Evolutionary conservation across 768 basidiomycete genomes (phyloP), one percentile per base, ranked within the genome.

Genomic region (Termitomyces sp.): DNA sequence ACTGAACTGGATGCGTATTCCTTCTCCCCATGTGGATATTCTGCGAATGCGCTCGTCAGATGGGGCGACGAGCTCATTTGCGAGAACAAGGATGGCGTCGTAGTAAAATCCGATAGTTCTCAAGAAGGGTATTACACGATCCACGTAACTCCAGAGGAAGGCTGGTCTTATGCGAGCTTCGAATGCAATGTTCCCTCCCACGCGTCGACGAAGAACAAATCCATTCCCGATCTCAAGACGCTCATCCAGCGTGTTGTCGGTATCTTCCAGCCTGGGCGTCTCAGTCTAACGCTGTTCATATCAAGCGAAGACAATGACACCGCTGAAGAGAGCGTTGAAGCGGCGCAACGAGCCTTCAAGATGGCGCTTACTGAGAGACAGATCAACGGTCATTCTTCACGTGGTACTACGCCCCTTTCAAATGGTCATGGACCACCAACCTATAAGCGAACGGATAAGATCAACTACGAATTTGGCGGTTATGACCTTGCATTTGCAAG

Each of bases 121-220:
- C 84, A 84, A 16, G 97, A 98, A 70, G 93, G 96, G 39, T 99
- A 99, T 72, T 98, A 92, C 69, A 98, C 94, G 7, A 96, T 99
- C 55, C 97, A 99, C 69, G 96, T 98, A 58, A 99, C 97, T 0
- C 97, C 97, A 27, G 97, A 98, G 71, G 86, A 91, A 64, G 96
- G 91, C 55, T 98, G 94, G 90, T 97, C 94, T 45, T 99, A 97
- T 71, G 97, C 97, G 61, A 93, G 90, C 65, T 98, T 99, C 76
- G 97, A 99, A 73, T 96, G 93, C 76, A 99, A 99, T 72, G 84
- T 97, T n/a, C 92, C 92, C 27, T 70, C 75, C 16, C 73, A 73
- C 54, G 66, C 69, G 14, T 62, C 64, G 40, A 41, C 52, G 35
- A 61, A 63, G 46, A 57, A 48, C 16, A 56, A 48, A n/a, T 52